A percentile compares a stretch with the other conserved stretches of the same genome.
Evolutionary conservation across 192 early-diverging fungal species (phyloP).

Genomic region (Coemansia sp.): DNA sequence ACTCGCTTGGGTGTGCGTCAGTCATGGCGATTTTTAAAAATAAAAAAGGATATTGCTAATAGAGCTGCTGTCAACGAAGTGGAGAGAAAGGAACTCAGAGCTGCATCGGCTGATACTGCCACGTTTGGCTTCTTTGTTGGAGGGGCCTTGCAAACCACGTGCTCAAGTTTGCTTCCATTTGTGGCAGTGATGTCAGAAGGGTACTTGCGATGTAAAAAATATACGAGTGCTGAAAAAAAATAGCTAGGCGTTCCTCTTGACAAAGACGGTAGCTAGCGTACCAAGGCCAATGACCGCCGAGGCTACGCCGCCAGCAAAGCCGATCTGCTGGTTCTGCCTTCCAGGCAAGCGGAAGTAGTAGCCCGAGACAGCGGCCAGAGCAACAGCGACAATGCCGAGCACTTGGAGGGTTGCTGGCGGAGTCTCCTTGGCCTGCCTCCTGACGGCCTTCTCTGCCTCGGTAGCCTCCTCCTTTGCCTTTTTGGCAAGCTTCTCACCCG

Average conservation of each 20-base stretch:
- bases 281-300: conserved; percentile 44
- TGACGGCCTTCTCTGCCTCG: conserved; percentile 41
- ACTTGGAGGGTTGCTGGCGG: conserved; percentile 22
- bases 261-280: conserved; percentile 38
- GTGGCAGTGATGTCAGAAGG: no score
- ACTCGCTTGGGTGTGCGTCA: conserved; percentile 3
- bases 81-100: not conserved
- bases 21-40: not conserved
- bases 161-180: not conserved
- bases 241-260: conserved; percentile 22
- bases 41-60: not conserved
- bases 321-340: conserved; percentile 44
- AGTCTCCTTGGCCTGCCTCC: conserved; percentile 31
- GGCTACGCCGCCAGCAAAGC: conserved; percentile 44
- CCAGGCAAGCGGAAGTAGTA: conserved; percentile 51
- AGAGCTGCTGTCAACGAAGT: not conserved
- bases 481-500: conserved; percentile 36
- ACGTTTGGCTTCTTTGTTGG: not conserved
- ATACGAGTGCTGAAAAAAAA: not conserved
- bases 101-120: not conserved
- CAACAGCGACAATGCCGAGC: conserved; percentile 38
- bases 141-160: not conserved
- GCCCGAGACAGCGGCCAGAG: conserved; percentile 35
- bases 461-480: conserved; percentile 39
- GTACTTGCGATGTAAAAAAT: not conserved